Conservation (phyloP, 1,284 basidiomycete species). For the Ceraceosorus bombacis region DNA sequence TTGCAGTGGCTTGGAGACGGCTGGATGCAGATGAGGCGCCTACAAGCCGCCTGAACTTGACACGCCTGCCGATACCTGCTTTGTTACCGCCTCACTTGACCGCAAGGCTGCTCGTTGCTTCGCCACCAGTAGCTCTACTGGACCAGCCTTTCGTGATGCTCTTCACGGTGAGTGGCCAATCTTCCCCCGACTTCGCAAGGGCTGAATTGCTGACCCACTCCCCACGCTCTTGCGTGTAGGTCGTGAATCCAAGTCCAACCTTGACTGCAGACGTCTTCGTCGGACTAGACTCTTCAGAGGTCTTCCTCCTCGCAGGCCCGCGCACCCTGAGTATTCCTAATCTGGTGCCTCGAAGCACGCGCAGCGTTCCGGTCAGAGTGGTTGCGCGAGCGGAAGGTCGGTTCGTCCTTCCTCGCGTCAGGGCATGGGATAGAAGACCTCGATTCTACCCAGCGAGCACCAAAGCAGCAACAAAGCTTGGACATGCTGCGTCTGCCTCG, state of each 20-base stretch:
- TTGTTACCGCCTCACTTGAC: constrained; percentile 12
- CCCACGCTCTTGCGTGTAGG: not conserved
- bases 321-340: constrained; percentile 6
- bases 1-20: constrained; percentile 8
- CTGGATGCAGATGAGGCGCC: not conserved
- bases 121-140: constrained; percentile 3
- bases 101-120: constrained; percentile 8
- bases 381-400: constrained; percentile 2
- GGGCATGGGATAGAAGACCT: constrained; percentile 4
- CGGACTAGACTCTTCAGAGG: not conserved
- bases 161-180: not conserved
- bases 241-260: constrained; percentile 6
- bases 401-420: constrained; percentile 1
- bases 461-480: too few species aligned
- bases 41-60: not conserved
- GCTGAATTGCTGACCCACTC: not conserved
- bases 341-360: constrained; percentile 6
- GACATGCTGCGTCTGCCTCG: too few species aligned
- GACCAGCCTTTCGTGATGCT: constrained; percentile 9
- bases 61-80: constrained; percentile 6
- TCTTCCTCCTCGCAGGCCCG: constrained; percentile 4
- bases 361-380: constrained; percentile 6
- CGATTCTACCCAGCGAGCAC: not conserved
- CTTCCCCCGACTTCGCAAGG: not conserved
- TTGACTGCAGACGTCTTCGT: constrained; percentile 7